Percentiles rank a stretch among this genome's conserved stretches.
Conservation (phyloP, 2,329 filamentous ascomycete species). For the Uncinocarpus reesii region DNA sequence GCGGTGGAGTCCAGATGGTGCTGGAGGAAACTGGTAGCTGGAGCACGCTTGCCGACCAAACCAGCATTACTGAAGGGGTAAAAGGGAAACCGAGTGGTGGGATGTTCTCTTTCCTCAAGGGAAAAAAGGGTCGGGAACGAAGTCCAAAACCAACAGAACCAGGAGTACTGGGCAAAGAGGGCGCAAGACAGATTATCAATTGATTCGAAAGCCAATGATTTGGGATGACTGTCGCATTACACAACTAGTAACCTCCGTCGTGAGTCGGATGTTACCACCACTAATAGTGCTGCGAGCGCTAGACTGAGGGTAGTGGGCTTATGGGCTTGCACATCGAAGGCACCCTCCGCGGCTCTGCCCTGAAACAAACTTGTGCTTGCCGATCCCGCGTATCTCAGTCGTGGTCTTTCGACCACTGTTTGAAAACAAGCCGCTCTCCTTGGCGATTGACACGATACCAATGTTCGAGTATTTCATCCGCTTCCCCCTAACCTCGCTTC, state of each 20-base stretch:
- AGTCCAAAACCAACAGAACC: slow-evolving; percentile 92
- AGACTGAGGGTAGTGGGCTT: no score
- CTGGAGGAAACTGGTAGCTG: slow-evolving; percentile 82
- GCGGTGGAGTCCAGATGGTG: slow-evolving; percentile 81
- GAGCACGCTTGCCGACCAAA: slow-evolving; percentile 80
- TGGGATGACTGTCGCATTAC: neutral
- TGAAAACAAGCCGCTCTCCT: no score
- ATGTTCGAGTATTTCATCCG: no score
- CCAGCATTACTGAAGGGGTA: slow-evolving; percentile 57
- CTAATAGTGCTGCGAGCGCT: no score
- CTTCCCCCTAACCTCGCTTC: neutral
- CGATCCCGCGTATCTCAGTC: no score
- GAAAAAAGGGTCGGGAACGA: slow-evolving; percentile 81
- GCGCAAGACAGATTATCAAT: slow-evolving; percentile 70
- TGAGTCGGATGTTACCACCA: no score
- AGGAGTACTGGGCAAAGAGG: slow-evolving; percentile 89
- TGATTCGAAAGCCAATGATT: neutral
- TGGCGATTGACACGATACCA: no score
- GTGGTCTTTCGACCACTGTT: no score
- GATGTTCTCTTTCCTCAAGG: slow-evolving; percentile 79
- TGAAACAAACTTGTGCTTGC: no score
- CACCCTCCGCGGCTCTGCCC: no score
- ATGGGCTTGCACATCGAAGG: no score
- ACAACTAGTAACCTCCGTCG: no score
- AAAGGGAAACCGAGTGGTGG: slow-evolving; percentile 52